Percentiles rank a stretch among this genome's conserved stretches.
phyloP scores from a whole-genome alignment of 2,329 filamentous ascomycete genomes.

The Phoma sp. region DNA sequence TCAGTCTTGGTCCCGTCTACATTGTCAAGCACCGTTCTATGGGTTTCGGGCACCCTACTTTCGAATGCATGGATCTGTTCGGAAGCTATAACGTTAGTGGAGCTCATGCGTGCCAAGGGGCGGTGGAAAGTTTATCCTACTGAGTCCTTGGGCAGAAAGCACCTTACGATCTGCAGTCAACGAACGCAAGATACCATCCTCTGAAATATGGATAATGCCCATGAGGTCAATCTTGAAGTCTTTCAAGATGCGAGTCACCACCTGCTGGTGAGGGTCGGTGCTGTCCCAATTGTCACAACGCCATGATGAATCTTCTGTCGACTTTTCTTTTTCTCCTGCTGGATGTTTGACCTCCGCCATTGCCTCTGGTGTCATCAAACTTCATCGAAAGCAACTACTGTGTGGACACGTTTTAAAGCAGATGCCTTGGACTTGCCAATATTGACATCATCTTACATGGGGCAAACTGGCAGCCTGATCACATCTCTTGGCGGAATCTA shows the following conservation, averaged over 20 bases:
- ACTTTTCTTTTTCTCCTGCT: no score
- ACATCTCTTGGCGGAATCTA: not conserved
- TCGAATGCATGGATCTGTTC: no score
- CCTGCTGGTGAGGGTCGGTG: not conserved
- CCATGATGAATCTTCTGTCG: not conserved
- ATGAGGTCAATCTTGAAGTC: not conserved
- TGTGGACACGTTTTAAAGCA: no score
- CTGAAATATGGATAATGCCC: not conserved
- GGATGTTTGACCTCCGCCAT: not conserved
- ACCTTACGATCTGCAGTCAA: slow-evolving; percentile 1
- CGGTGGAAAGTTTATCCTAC: no score
- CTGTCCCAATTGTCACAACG: not conserved
- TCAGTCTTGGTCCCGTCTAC: not conserved
- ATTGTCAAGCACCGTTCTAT: no score
- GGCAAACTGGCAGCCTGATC: not conserved
- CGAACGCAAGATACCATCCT: not conserved
- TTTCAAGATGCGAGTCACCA: not conserved
- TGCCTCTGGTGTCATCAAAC: no score
- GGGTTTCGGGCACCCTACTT: no score
- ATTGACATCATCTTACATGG: not conserved
- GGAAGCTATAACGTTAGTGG: no score
- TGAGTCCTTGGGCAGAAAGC: not conserved
- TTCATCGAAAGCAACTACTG: no score
- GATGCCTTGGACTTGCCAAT: no score
- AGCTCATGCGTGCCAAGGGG: no score